phyloP scores from a whole-genome alignment of 306 rosid genomes.

The Medicago lupulina region DNA sequence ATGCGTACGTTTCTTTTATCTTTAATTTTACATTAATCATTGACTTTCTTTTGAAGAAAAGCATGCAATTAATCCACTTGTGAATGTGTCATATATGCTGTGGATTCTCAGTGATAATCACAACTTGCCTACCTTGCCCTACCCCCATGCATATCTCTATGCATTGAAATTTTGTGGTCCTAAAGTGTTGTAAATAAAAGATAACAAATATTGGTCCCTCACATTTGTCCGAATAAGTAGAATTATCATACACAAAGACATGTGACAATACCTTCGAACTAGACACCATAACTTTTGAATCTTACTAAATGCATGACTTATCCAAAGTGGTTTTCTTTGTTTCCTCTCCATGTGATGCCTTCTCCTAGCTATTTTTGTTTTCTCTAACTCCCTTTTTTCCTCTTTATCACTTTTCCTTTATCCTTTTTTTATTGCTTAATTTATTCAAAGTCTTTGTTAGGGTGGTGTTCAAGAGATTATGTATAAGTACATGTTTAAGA shows the following conservation, averaged over 20 bases:
- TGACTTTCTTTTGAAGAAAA: constrained; percentile 44
- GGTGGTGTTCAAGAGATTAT: too few relatives aligned
- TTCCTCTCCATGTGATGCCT: constrained; percentile 45
- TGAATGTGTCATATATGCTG: constrained; percentile 36
- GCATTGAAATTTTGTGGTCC: constrained; percentile 77
- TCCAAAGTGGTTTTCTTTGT: constrained; percentile 43
- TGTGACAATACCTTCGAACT: constrained; percentile 44
- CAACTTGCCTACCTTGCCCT: constrained; percentile 12
- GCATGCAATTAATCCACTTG: constrained; percentile 48
- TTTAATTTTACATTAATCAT: constrained; percentile 18
- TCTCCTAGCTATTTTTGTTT: constrained; percentile 27
- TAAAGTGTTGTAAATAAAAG: constrained; percentile 34
- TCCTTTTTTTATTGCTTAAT: background rate
- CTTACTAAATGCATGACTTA: constrained; percentile 48
- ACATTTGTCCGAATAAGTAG: constrained; percentile 54
- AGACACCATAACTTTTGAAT: constrained; percentile 69
- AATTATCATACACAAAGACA: constrained; percentile 57
- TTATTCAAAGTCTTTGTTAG: background rate
- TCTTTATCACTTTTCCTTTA: background rate
- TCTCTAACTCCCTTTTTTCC: background rate
- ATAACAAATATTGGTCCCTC: constrained; percentile 61
- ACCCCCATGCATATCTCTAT: constrained; percentile 61
- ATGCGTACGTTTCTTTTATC: constrained; percentile 45
- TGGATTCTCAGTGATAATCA: constrained; percentile 22
- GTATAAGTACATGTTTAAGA: background rate